Conservation (phyloP, 2,329 filamentous ascomycete genomes). For the Hypoxylon sp. region DNA sequence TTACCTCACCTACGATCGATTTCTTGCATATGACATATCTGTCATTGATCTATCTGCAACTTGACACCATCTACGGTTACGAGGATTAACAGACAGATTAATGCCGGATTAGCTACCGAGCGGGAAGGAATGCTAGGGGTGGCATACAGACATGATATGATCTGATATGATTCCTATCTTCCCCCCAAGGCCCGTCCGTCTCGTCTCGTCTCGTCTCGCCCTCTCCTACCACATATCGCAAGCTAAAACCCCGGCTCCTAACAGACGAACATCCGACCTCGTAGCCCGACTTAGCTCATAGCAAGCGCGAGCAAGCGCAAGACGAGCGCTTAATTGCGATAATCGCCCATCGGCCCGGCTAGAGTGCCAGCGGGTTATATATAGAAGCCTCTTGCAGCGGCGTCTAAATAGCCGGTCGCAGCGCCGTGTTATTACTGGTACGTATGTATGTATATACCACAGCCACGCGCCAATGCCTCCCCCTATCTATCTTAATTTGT, state of each 20-base stretch:
- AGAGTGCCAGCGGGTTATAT: constrained; percentile 19
- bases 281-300: constrained; percentile 4
- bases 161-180: constrained; percentile 3
- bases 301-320: constrained; percentile 17
- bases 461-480: constrained; percentile 11
- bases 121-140: neutral
- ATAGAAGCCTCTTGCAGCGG: constrained; percentile 20
- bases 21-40: constrained; percentile 11
- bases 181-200: constrained; percentile 8
- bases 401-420: constrained; percentile 13
- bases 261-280: neutral
- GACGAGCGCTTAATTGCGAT: constrained; percentile 5
- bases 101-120: neutral
- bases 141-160: constrained; percentile 15
- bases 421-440: constrained; percentile 1
- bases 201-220: neutral
- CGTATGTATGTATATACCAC: constrained; percentile 5
- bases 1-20: neutral
- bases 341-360: constrained; percentile 12
- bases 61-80: constrained; percentile 12
- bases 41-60: neutral
- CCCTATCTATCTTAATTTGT: neutral
- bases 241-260: neutral
- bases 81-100: constrained; percentile 9
- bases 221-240: constrained; percentile 8